phyloP scores from a whole-genome alignment of 176 grass and related monocot genomes.

The Carex littledalei region DNA sequence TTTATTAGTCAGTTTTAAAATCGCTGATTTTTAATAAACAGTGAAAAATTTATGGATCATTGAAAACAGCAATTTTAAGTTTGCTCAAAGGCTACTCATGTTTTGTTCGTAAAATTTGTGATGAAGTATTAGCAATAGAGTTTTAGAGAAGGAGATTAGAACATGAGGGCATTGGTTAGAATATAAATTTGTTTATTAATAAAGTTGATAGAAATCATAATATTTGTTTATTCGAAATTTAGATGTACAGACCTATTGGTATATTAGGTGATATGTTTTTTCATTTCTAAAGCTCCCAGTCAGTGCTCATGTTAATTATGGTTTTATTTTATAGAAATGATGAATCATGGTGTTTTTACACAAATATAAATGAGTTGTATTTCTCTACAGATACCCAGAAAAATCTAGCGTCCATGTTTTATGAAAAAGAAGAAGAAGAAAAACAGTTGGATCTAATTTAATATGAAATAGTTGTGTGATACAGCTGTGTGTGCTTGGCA shows the following conservation, averaged over 20 bases:
- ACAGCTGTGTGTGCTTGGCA: constrained; percentile 81
- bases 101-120: no score
- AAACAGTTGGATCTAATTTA: not conserved
- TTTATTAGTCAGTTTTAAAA: no score
- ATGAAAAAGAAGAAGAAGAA: not conserved
- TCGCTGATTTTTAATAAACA: no score
- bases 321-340: not conserved
- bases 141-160: not conserved
- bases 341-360: not conserved
- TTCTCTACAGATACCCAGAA: not conserved
- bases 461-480: not conserved
- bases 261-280: not conserved
- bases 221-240: not conserved
- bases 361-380: not conserved
- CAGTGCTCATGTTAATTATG: not conserved
- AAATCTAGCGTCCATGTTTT: not conserved
- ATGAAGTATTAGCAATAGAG: no score
- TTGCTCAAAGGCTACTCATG: not conserved
- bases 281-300: not conserved
- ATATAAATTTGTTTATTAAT: not conserved
- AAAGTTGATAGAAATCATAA: not conserved
- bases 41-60: no score
- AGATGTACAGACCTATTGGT: not conserved
- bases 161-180: not conserved
- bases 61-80: no score